Evolutionary conservation across 805 yeast genomes (phyloP).

Genomic region (Candida namnaoensis): DNA sequence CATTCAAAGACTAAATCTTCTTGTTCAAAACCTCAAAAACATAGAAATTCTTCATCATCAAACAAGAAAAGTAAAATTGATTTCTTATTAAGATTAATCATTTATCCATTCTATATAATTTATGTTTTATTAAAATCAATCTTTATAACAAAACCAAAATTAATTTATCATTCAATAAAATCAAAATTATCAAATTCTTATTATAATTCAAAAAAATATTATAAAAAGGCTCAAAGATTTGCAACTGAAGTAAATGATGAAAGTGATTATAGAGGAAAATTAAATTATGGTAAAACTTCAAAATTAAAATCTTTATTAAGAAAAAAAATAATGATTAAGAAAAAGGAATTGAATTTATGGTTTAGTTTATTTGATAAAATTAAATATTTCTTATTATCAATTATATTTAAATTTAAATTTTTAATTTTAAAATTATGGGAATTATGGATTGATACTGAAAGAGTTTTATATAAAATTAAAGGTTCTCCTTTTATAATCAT

Average conservation of each 20-base stretch:
- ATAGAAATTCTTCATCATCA: neutral
- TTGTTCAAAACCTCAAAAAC: too few species aligned
- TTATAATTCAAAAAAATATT: slow-evolving; percentile 1
- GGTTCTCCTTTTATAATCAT: neutral
- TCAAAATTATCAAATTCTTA: neutral
- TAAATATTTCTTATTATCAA: neutral
- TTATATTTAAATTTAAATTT: neutral
- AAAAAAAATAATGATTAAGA: neutral
- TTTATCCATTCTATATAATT: slow-evolving; percentile 3
- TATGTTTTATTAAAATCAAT: slow-evolving; percentile 1
- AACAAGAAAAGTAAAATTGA: neutral
- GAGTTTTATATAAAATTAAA: slow-evolving; percentile 2
- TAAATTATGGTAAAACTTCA: neutral
- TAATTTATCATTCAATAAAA: neutral
- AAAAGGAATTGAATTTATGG: neutral
- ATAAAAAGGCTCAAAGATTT: slow-evolving; percentile 2
- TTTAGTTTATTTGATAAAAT: neutral
- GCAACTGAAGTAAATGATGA: neutral
- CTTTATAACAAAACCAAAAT: slow-evolving; percentile 1
- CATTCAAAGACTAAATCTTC: neutral
- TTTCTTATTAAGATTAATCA: slow-evolving; percentile 1
- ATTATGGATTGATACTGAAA: slow-evolving; percentile 6
- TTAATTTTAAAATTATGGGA: slow-evolving; percentile 1
- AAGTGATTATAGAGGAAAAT: neutral
- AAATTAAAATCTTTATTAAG: neutral